Conservation (phyloP, 2,329 filamentous ascomycete species). For the Elsinoe batatas region DNA sequence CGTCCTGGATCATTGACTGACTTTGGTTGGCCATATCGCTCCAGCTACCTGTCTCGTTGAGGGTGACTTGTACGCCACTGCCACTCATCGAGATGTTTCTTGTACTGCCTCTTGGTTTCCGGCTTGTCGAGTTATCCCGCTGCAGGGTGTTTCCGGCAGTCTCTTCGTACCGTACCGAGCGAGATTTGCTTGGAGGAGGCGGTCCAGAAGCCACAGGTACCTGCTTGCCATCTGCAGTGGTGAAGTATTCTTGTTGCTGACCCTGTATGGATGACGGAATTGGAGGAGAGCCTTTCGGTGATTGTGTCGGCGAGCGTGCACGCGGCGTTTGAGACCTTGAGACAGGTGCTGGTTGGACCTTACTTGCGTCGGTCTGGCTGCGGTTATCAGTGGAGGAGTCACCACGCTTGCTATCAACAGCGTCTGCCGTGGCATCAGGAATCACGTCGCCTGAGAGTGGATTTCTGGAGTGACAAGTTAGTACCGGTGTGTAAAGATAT, state of each 20-base stretch:
- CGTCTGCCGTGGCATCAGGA: background rate
- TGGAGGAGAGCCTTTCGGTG: slow-evolving; percentile 39
- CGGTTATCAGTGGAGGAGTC: slow-evolving; percentile 3
- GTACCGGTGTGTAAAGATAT: background rate
- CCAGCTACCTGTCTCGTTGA: slow-evolving; percentile 86
- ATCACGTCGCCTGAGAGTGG: slow-evolving; percentile 10
- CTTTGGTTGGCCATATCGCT: slow-evolving; percentile 80
- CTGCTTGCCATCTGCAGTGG: slow-evolving; percentile 13
- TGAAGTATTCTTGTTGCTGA: slow-evolving; percentile 21
- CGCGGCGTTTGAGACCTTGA: slow-evolving; percentile 29
- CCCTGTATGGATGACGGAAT: slow-evolving; percentile 22
- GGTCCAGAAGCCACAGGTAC: background rate
- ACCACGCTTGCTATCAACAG: slow-evolving; percentile 7
- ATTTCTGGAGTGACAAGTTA: slow-evolving; percentile 13
- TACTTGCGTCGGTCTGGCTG: background rate
- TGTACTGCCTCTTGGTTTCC: slow-evolving; percentile 49
- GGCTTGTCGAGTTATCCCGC: slow-evolving; percentile 23
- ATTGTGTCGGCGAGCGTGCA: slow-evolving; percentile 37
- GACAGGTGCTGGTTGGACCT: slow-evolving; percentile 18
- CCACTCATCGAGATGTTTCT: slow-evolving; percentile 68
- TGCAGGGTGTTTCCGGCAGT: slow-evolving; percentile 17
- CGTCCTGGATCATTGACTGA: slow-evolving; percentile 52
- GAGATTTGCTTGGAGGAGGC: slow-evolving; percentile 18
- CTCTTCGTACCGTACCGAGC: slow-evolving; percentile 23
- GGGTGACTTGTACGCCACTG: slow-evolving; percentile 71